Evolutionary conservation across 1,284 basidiomycete genomes (phyloP), one percentile per base, ranked within the genome.

Genomic region (Meira nashicola): DNA sequence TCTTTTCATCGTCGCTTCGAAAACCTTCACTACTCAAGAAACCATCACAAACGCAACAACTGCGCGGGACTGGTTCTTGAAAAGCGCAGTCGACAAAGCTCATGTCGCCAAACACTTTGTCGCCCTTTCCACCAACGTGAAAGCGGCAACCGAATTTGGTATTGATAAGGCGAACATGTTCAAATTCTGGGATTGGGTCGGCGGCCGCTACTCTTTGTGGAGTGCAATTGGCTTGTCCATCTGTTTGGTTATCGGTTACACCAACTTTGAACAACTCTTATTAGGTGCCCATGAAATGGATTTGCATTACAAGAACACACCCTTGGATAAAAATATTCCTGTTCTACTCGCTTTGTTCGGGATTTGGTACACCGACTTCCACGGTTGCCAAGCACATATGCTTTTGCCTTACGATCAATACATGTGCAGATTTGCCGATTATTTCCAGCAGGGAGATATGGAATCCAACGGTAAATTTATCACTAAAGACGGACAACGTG

Each of bases 181-280:
- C 86, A 87, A 89, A 79, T 98, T 98, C 86, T 98, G 94, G 94
- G 95, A 98, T 81, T 98, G 95, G 95, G 94, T 98, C 67, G 94
- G 94, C 66, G 94, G 95, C 44, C 87, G 94, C 67, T 98, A 98
- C 85, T 92, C 89, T 70, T 84, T 98, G 71, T 98, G 95, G 94
- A 92, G 90, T 64, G 93, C 95, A 37, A 97, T 98, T 71, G 95
- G 94, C 65, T 84, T 98, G 54, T 90, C 89, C 52, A 97, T 98
- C 79, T 89, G 90, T 56, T 83, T 98, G 59, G 87, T 87, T 59
- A 89, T 97, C 70, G 95, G 94, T 6, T 96, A 86, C 79, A 89
- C 95, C 48, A 89, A 94, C 84, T 98, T 97, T 79, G 87, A 90
- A 80, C 83, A 89, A 79, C 82, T 98, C 57, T 84, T 98, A 61